phyloP scores from a whole-genome alignment of 495 filamentous ascomycete genomes.

The Aspergillus egyptiacus region DNA sequence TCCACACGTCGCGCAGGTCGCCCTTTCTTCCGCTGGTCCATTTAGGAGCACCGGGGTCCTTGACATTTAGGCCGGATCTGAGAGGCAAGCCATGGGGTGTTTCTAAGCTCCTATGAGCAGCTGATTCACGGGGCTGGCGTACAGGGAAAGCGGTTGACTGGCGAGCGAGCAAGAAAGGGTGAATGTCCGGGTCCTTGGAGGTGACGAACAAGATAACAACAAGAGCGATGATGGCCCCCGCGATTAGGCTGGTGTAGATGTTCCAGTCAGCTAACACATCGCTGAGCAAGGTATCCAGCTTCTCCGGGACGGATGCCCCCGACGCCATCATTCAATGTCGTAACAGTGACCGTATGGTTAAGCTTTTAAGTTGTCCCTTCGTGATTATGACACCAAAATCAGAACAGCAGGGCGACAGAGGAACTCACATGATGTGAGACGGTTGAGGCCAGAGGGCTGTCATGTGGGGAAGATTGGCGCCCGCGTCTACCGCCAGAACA shows the following conservation, averaged over 20 bases:
- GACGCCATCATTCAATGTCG: slow-evolving; percentile 37
- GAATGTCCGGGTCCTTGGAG: slow-evolving; percentile 72
- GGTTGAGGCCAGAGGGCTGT: neutral
- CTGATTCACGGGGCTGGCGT: slow-evolving; percentile 75
- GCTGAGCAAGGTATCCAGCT: slow-evolving; percentile 63
- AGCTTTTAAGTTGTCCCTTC: neutral
- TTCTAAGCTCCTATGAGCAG: slow-evolving; percentile 71
- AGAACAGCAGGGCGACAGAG: neutral
- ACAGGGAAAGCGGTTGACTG: slow-evolving; percentile 74
- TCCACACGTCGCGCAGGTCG: slow-evolving; percentile 92
- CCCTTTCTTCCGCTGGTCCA: slow-evolving; percentile 80
- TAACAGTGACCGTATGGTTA: no score
- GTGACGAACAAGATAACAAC: slow-evolving; percentile 58
- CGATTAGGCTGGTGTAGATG: slow-evolving; percentile 60
- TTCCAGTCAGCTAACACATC: slow-evolving; percentile 74
- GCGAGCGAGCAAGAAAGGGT: slow-evolving; percentile 82
- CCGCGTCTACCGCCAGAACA: neutral
- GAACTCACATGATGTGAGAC: slow-evolving; percentile 6
- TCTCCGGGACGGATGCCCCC: slow-evolving; percentile 46
- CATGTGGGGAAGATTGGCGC: slow-evolving; percentile 14
- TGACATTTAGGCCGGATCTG: slow-evolving; percentile 75
- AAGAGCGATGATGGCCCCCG: slow-evolving; percentile 52
- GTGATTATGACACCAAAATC: neutral
- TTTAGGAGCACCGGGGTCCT: slow-evolving; percentile 71
- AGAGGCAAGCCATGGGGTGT: slow-evolving; percentile 82